Evolutionary conservation across 23 red algal species (phyloP), one percentile per base, ranked within the genome.

Genomic region (Gracilariopsis chorda): DNA sequence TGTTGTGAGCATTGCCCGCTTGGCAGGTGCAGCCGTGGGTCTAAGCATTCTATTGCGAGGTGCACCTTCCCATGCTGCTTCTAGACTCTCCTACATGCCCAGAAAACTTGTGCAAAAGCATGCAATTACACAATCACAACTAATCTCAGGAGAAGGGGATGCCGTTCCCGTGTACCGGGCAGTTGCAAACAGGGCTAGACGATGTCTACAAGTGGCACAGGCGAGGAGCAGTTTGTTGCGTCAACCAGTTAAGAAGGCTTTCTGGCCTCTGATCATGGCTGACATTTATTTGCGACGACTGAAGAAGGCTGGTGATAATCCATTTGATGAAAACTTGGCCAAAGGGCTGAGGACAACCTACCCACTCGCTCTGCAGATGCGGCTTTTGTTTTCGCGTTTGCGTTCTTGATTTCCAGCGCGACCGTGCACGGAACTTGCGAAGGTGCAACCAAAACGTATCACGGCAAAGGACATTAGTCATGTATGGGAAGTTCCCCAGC

Each of bases 51-150:
- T 94, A 27, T 58, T 94, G 62, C 91, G 91, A 20, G 91, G 81
- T 17, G 71, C 63, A 39, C 80, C 91, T 10, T 80, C 82, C n/a
- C 65, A 73, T 51, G 91, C 81, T 35, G 70, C 80, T 1, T 62
- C 67, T 4, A 53, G 91, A n/a, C 51, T 94, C 7, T 79, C 91
- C 2, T 94, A 94, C 81, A 86, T 86, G 68, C 91, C 91, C 17
- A 43, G 79, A n/a, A 69, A 71, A 57, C 21, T 94, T 1, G 78
- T 83, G 40, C 59, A 49, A 9, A 61, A 41, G 35, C 40, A 45
- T 56, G 88, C 77, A 0, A 70, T 74, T n/a, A 3, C 46, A 29
- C 40, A 52, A 25, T 60, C 61, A 21, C 51, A 86, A 20, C 48
- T 94, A 43, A 55, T 94, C 3, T 42, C 56, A 20, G 57, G 55